Percentiles rank a stretch among this genome's conserved stretches.
Evolutionary conservation across 371 early-diverging fungal genomes (phyloP).

Genomic region (Mortierella sp.): DNA sequence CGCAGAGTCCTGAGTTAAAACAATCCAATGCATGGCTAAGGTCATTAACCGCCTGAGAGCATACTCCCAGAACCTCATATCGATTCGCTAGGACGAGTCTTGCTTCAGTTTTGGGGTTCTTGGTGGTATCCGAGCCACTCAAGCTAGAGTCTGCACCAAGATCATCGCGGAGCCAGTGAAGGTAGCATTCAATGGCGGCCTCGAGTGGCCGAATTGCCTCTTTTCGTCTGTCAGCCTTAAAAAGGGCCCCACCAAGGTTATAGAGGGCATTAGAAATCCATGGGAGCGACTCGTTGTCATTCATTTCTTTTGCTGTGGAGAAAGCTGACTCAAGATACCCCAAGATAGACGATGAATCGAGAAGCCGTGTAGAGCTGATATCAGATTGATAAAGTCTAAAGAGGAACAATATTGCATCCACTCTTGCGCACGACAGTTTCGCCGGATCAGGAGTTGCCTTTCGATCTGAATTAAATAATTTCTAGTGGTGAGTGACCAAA

Average conservation of each 20-base stretch:
- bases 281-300: slow-evolving; percentile 39
- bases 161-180: slow-evolving; percentile 22
- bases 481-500: neutral
- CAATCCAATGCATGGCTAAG: slow-evolving; percentile 19
- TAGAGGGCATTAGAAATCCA: slow-evolving; percentile 57
- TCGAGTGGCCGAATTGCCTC: slow-evolving; percentile 36
- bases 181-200: slow-evolving; percentile 21
- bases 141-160: slow-evolving; percentile 4
- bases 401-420: slow-evolving; percentile 45
- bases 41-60: slow-evolving; percentile 28
- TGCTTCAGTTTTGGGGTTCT: slow-evolving; percentile 7
- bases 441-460: slow-evolving; percentile 22
- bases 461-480: slow-evolving; percentile 6
- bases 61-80: slow-evolving; percentile 46
- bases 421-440: slow-evolving; percentile 45
- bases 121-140: neutral
- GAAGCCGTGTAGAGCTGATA: too few species aligned
- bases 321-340: slow-evolving; percentile 36
- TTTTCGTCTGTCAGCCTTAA: slow-evolving; percentile 21
- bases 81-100: slow-evolving; percentile 39
- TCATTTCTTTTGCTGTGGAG: slow-evolving; percentile 31
- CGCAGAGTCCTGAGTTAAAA: slow-evolving; percentile 36
- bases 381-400: slow-evolving; percentile 29
- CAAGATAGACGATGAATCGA: neutral
- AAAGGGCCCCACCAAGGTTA: slow-evolving; percentile 38